phyloP scores from a whole-genome alignment of 169 alveolate species.

The Plasmodium vivax region DNA sequence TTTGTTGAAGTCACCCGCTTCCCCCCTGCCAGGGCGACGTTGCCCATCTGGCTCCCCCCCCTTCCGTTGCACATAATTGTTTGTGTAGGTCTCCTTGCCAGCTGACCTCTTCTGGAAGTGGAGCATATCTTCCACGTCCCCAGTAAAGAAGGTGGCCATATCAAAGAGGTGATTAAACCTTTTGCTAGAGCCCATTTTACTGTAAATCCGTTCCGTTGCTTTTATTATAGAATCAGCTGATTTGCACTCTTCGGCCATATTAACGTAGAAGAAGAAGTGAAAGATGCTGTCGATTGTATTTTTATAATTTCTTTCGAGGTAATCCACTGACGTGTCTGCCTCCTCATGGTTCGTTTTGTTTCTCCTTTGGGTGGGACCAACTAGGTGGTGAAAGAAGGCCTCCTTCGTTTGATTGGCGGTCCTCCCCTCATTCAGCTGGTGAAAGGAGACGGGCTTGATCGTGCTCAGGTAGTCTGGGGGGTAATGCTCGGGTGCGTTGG shows the following conservation, averaged over 20 bases:
- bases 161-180: conserved; percentile 33
- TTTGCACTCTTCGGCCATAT: background rate
- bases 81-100: background rate
- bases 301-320: conserved; percentile 58
- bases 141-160: conserved; percentile 10
- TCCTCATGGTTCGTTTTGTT: background rate
- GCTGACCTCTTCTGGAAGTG: background rate
- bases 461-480: conserved; percentile 20
- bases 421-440: conserved; percentile 28
- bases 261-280: conserved; percentile 50
- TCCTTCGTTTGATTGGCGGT: conserved; percentile 45
- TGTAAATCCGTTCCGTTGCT: conserved; percentile 20
- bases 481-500: conserved; percentile 19
- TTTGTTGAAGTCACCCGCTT: background rate
- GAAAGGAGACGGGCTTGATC: conserved; percentile 37
- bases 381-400: conserved; percentile 27
- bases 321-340: conserved; percentile 17
- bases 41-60: background rate
- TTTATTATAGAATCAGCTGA: background rate
- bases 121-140: background rate
- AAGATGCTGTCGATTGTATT: conserved; percentile 24
- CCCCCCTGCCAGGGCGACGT: background rate
- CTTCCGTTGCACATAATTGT: conserved; percentile 17
- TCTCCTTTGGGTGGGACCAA: background rate
- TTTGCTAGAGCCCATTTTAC: conserved; percentile 24